Base-by-base conservation (phyloP, 495 filamentous ascomycete species). In the Neurospora sp. region DNA sequence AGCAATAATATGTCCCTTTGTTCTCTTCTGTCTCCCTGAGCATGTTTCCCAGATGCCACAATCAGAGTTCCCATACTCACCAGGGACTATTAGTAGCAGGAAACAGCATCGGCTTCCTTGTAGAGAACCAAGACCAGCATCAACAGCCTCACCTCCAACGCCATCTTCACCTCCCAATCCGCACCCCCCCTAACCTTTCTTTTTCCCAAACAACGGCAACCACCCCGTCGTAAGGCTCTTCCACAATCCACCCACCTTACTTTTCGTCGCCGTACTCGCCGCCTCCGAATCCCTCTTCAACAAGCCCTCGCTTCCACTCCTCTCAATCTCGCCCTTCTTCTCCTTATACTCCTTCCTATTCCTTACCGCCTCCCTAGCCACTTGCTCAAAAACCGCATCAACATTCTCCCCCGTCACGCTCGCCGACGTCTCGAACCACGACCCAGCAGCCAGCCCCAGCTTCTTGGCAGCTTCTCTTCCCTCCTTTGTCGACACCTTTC, bases 351-450 rank as follows among this genome's bases (percentile, higher is more conserved):
- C 70, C 71, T 69, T 74, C 44, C 75, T 73, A 20, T 76, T 59
- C 59, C 74, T 73, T 10, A 85, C 72, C 14, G 81, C 72, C 47
- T 84, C 80, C 39, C 70, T 73, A 7, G 77, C 81, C 0, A 84
- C 31, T 38, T 71, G 68, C 8, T 74, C 69, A 53, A 84, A 84
- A 14, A 83, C 39, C 16, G 61, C 42, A 22, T 78, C 75, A 35
- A 84, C 75, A 41, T 81, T 81, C 31, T 80, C 78, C 22, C 83
- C 83, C 8, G 79, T 82, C 65, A 76, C 79, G 14, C 53, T 14
- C 22, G 81, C 81, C 38, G 81, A 83, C 9, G 81, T 80, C 72
- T 84, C 82, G 37, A 82, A 16, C 53, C 53, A 65, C 12, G 22
- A 8, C 27, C 18, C 53, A 61, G 7, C 27, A 65, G 7, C 53